Evolutionary conservation across 2,329 filamentous ascomycete genomes (phyloP).

Genomic region (Fusarium sp.): DNA sequence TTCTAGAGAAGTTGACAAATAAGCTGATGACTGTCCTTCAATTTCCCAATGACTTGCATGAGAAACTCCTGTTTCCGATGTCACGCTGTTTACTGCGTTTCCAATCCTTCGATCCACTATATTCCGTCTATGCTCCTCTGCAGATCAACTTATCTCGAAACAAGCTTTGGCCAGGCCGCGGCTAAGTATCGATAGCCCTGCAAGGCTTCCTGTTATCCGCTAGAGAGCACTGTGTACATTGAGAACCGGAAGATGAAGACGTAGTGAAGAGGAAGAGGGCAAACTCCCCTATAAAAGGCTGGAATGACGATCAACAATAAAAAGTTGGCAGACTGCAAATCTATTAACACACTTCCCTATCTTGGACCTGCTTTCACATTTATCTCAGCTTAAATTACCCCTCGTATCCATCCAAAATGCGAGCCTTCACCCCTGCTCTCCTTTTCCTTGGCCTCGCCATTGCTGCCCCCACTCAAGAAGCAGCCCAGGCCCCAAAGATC

Average conservation of each 20-base stretch:
- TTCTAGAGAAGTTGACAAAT: not conserved
- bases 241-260: no score
- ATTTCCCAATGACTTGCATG: not conserved
- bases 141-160: not conserved
- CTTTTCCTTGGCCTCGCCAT: not conserved
- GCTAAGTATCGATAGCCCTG: not conserved
- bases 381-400: not conserved
- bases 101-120: not conserved
- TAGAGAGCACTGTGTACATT: no score
- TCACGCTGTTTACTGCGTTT: not conserved
- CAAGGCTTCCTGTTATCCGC: no score
- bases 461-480: not conserved
- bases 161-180: not conserved
- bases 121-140: not conserved
- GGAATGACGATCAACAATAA: no score
- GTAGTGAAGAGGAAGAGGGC: no score
- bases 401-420: not conserved
- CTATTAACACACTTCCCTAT: no score
- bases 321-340: no score
- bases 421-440: not conserved
- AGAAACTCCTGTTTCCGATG: not conserved
- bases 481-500: not conserved
- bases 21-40: not conserved
- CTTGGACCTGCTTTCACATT: not conserved
- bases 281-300: no score